Conservation (phyloP, 208 protist genomes). For the Trypanosoma cruzi region DNA sequence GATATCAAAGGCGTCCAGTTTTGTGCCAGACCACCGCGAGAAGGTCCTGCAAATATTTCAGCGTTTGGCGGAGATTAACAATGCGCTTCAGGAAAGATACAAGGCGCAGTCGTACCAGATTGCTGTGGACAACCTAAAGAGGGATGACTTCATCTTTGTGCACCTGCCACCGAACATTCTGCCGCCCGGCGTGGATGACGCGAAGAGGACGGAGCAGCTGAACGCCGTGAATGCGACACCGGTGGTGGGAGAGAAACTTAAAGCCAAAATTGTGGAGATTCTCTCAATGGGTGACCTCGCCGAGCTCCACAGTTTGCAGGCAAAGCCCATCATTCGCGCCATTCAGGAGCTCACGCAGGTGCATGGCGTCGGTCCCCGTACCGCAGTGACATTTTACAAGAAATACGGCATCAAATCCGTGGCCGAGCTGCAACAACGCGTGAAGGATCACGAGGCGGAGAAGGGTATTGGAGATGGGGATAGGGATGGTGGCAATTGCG, state of each 20-base stretch:
- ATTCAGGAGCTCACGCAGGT: constrained; percentile 82
- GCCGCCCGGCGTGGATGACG: constrained; percentile 48
- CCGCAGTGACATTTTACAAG: constrained; percentile 72
- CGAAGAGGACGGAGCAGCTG: constrained; percentile 42
- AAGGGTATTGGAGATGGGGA: neutral
- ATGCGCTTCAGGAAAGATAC: constrained; percentile 74
- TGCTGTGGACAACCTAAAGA: constrained; percentile 61
- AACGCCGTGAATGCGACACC: constrained; percentile 36
- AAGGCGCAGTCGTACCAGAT: constrained; percentile 73
- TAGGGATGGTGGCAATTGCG: too few relatives aligned
- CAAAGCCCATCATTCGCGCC: constrained; percentile 76
- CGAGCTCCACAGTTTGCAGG: constrained; percentile 66
- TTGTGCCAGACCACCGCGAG: constrained; percentile 81
- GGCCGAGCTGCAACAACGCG: constrained; percentile 57
- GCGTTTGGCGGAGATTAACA: constrained; percentile 78
- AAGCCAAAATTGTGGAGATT: constrained; percentile 80
- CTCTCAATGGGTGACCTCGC: constrained; percentile 72
- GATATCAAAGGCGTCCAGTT: constrained; percentile 21
- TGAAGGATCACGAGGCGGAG: constrained; percentile 35
- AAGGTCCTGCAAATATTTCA: constrained; percentile 75
- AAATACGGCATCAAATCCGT: constrained; percentile 68
- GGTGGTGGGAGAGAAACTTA: constrained; percentile 71
- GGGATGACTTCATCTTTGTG: constrained; percentile 63
- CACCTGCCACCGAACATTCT: constrained; percentile 73
- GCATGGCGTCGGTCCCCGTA: constrained; percentile 88